Base-by-base conservation (phyloP, 2,329 filamentous ascomycete species). In the Colletotrichum kahawae region DNA sequence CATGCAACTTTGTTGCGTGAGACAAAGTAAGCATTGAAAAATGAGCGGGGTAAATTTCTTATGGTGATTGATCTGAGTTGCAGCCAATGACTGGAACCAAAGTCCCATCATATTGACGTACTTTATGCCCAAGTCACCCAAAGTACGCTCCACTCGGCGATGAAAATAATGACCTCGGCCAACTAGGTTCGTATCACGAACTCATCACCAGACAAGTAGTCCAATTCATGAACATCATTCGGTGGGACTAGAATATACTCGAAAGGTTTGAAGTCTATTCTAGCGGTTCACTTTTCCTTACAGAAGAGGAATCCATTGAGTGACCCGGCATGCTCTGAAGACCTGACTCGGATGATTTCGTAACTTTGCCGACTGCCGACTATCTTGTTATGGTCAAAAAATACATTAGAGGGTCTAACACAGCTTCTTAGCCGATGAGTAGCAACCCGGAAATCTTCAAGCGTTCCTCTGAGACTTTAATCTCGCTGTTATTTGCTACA, bases 71-170 rank as follows among this genome's bases (percentile, higher is more conserved):
- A 51, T 51, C 7, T 51, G 43, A 51, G 2, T 51, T 13, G 21
- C 10, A 51, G 43, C n/a, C 43, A 51, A 51, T 14, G 12, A 51
- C 10, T 51, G n/a, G 43, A 21, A 51, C 43, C 7, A 51, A 21
- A 51, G 43, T 51, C 43, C n/a, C 43, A 51, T 51, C 21, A 21
- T 13, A 13, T 21, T 51, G 43, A 51, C 2, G 43, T 12, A n/a
- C n/a, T n/a, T n/a, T n/a, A 6, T 51, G 12, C 43, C 6, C 1
- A 2, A 51, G 0, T 21, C n/a, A 1, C 12, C 13, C 0, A 4
- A 13, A 7, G n/a, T 4, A 7, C 43, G 10, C n/a, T 51, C n/a
- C 43, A 51, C n/a, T 21, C 43, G 4, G 4, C 10, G 12, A 51
- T 51, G 43, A 13, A 21, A 0, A 21, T 1, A 10, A 51, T 1